A percentile compares a stretch with the other conserved stretches of the same genome.
phyloP scores from a whole-genome alignment of 805 yeast species.

The Metschnikowia vanudenii region DNA sequence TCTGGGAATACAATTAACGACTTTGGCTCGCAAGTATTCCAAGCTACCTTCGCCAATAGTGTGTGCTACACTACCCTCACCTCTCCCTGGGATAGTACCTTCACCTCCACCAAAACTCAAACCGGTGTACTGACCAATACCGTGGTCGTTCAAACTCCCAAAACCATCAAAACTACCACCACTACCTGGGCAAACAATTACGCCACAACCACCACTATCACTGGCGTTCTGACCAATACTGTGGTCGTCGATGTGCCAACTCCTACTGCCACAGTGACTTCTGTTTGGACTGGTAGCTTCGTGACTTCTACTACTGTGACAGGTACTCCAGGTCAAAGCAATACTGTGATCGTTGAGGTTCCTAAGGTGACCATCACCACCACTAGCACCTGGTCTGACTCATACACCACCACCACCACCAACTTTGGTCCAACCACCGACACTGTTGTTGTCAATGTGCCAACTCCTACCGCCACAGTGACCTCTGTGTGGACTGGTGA shows the following conservation, averaged over 20 bases:
- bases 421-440: neutral
- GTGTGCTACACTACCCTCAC: conserved; percentile 9
- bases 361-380: conserved; percentile 12
- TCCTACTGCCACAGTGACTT: conserved; percentile 8
- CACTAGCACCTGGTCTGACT: conserved; percentile 11
- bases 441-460: conserved; percentile 13
- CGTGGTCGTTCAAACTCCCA: neutral
- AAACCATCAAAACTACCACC: conserved; percentile 12
- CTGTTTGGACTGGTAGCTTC: conserved; percentile 10
- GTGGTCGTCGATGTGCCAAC: conserved; percentile 14
- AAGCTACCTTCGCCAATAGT: conserved; percentile 6
- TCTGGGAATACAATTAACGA: conserved; percentile 4
- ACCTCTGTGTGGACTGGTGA: conserved; percentile 11
- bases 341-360: conserved; percentile 13
- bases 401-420: conserved; percentile 3
- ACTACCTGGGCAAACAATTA: conserved; percentile 8
- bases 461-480: conserved; percentile 9
- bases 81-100: conserved; percentile 1
- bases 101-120: conserved; percentile 1
- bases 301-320: conserved; percentile 1
- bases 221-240: conserved; percentile 3
- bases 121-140: neutral
- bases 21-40: conserved; percentile 10
- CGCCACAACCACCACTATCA: neutral
- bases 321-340: conserved; percentile 5